These are phyloP conservation scores for Botrytis elliptica DNA, from an alignment of 2,329 filamentous ascomycete genomes.

Conservation along the genomic window DNA sequence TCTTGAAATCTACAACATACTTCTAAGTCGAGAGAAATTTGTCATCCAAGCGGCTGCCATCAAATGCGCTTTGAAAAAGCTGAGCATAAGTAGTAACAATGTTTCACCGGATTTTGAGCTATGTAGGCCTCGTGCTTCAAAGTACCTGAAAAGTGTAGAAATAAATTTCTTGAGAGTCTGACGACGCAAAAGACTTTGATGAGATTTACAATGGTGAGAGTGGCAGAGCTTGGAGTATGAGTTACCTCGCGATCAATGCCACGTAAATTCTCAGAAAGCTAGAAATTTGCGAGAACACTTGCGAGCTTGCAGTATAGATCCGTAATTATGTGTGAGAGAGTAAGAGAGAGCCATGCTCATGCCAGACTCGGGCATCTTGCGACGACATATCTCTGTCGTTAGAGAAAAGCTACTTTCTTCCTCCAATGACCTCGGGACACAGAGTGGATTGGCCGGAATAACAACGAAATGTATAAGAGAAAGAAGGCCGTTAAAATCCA, in stretches of 20 bases:
- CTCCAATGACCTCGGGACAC: rapidly evolving
- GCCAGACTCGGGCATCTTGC: not conserved
- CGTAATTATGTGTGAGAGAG: not conserved
- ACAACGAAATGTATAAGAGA: not conserved
- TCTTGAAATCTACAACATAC: not conserved
- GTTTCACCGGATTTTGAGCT: not conserved
- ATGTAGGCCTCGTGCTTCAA: too few species aligned
- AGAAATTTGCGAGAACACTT: not conserved
- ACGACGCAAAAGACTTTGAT: not conserved
- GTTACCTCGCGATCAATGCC: not conserved
- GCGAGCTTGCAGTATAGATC: not conserved
- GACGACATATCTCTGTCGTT: not conserved
- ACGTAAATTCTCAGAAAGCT: too few species aligned
- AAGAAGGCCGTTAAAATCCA: too few species aligned
- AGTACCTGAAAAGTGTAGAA: too few species aligned
- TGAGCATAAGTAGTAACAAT: too few species aligned
- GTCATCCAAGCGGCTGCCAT: not conserved
- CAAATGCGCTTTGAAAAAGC: not conserved
- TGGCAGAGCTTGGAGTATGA: not conserved
- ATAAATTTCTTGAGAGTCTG: not conserved
- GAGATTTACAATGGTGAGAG: not conserved
- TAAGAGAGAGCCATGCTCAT: not conserved
- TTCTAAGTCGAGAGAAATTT: not conserved
- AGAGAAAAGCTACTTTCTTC: not conserved
- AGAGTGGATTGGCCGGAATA: not conserved